phyloP scores from a whole-genome alignment of 2,329 filamentous ascomycete species.

The Venturiaceae sp. region DNA sequence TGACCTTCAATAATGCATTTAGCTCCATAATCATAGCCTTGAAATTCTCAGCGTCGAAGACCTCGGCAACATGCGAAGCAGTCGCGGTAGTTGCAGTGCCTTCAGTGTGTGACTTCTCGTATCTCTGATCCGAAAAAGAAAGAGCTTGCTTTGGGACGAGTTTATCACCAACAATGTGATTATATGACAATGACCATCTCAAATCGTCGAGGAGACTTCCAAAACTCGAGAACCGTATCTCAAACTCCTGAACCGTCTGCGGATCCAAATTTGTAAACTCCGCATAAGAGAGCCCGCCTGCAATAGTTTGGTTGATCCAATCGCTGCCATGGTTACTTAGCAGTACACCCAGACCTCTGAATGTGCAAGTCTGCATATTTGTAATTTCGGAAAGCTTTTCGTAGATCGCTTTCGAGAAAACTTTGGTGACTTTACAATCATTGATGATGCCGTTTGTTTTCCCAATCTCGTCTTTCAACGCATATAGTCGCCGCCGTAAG shows the following conservation, averaged over 20 bases:
- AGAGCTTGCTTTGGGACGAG: background rate
- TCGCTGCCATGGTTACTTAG: conserved; percentile 4
- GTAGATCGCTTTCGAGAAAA: background rate
- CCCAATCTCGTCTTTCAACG: background rate
- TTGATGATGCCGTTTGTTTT: background rate
- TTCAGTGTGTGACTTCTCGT: background rate
- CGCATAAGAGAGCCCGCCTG: background rate
- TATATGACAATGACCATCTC: background rate
- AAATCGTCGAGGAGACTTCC: background rate
- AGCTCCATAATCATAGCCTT: background rate
- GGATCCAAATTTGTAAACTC: background rate
- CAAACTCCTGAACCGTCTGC: background rate
- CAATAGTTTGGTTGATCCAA: background rate
- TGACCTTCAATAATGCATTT: background rate
- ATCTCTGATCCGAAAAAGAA: background rate
- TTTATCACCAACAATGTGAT: too few relatives aligned
- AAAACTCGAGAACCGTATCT: background rate
- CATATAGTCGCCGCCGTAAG: background rate
- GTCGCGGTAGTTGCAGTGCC: background rate
- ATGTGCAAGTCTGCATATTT: background rate
- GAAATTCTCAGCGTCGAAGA: background rate
- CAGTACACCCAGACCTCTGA: background rate
- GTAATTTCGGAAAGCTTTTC: background rate
- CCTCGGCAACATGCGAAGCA: background rate
- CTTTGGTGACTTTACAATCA: background rate